Base-by-base conservation (phyloP, 2,329 filamentous ascomycete genomes). In the Epichloe sp. region DNA sequence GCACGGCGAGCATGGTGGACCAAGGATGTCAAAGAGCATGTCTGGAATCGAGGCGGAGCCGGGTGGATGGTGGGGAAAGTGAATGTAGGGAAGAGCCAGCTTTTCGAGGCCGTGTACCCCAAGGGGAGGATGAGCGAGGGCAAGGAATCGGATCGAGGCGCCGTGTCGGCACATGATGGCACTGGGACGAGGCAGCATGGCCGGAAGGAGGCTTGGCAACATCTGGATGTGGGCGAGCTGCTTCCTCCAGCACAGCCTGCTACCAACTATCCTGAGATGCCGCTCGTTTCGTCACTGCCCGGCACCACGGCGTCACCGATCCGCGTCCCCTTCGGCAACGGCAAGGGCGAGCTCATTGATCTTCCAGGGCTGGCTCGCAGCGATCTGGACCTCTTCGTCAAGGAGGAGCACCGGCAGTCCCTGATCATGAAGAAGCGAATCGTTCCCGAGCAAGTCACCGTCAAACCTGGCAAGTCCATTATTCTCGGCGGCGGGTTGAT, bases 1-100 rank as follows among this genome's bases (percentile, higher is more conserved):
- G 82, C 91, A 10, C 86, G 86, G 62, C 76, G 87, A 53, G 78
- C 79, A 10, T 98, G 94, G 93, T 96, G 91, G 88, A 95, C 90
- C 0, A 85, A 79, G 57, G 74, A 85, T 47, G 71, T 98, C 51
- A 95, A 88, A 65, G 83, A 95, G 58, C 84, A 90, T 46, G 89
- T 98, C 45, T 90, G 82, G 77, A 71, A 82, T 43, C 79, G 87
- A 47, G 89, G 88, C 4, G 91, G 91, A 4, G 93, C 83, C 15
- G 84, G 86, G 15, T 98, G 93, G 91, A 83, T 98, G 74, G 86
- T 98, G 3, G 93, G 93, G n/a, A 97, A 95, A 67, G 88, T 89
- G 55, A 98, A 98, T 62, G 94, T 97, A 2, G 94, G 93, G 23
- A 98, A 98, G 69, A 97, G 91, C 59, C 85, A 85, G 62, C 77